These are phyloP conservation scores for Silene conica DNA, from an alignment of 148 eudicot species.

Conservation along the genomic window DNA sequence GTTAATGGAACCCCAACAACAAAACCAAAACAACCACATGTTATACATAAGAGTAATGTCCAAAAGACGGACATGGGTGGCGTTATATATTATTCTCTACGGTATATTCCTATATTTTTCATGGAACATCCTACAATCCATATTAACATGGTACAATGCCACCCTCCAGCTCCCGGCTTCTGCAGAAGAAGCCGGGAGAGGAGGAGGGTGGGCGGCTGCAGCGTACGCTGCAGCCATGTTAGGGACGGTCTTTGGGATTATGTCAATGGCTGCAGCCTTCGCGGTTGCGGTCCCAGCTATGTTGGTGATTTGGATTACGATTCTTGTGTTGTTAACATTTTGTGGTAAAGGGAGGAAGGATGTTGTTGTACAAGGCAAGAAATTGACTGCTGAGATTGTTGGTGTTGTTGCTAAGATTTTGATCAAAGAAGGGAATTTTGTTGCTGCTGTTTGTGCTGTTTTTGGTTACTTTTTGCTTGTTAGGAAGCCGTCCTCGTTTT, in stretches of 20 bases:
- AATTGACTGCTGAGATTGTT: slow-evolving; percentile 52
- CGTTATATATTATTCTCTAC: slow-evolving; percentile 34
- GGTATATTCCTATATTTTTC: slow-evolving; percentile 37
- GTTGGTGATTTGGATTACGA: slow-evolving; percentile 55
- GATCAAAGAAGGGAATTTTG: slow-evolving; percentile 70
- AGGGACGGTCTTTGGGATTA: slow-evolving; percentile 60
- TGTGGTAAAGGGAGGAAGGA: slow-evolving; percentile 33
- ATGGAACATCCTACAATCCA: slow-evolving; percentile 43
- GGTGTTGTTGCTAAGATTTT: slow-evolving; percentile 46
- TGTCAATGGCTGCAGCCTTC: slow-evolving; percentile 64
- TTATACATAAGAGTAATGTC: slow-evolving; percentile 31
- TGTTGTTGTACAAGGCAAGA: slow-evolving; percentile 43
- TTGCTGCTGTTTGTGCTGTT: slow-evolving; percentile 70
- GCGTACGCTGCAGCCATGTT: slow-evolving; percentile 51
- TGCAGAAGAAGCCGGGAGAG: slow-evolving; percentile 6
- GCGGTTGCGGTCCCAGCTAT: slow-evolving; percentile 68
- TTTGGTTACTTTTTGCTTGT: slow-evolving; percentile 61
- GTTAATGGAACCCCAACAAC: slow-evolving; percentile 15
- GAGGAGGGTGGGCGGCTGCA: slow-evolving; percentile 43
- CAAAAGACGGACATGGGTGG: slow-evolving; percentile 48
- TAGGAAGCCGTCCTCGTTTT: slow-evolving; percentile 21
- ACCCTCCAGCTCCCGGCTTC: slow-evolving; percentile 20
- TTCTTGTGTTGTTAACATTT: slow-evolving; percentile 44
- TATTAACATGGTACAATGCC: slow-evolving; percentile 36
- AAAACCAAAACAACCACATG: slow-evolving; percentile 19